Evolutionary conservation across 1,284 basidiomycete genomes (phyloP).

Genomic region (Fomitopsis schrenkii): DNA sequence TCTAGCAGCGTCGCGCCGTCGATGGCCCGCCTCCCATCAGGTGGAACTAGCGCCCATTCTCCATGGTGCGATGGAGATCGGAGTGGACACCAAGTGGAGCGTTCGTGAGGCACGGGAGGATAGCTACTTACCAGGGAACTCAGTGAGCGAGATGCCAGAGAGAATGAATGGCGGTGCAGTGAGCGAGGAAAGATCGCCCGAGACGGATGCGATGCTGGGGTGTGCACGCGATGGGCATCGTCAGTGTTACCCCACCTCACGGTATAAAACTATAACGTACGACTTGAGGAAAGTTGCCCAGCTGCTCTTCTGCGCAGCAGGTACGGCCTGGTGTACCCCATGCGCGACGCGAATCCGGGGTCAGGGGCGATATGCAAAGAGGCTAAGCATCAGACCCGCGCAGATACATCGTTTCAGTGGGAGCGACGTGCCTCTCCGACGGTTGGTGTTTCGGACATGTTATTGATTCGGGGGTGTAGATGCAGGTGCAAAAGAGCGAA

Average conservation of each 20-base stretch:
- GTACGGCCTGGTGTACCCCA: slow-evolving; percentile 52
- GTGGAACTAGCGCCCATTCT: not conserved
- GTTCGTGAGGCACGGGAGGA: not conserved
- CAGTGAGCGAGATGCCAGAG: slow-evolving; percentile 80
- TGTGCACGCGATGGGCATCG: not conserved
- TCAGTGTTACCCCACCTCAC: not conserved
- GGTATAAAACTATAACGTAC: slow-evolving; percentile 37
- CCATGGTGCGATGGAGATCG: not conserved
- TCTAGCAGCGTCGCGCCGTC: too few relatives aligned
- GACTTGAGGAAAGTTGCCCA: slow-evolving; percentile 83
- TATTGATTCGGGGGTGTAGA: not conserved
- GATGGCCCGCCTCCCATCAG: not conserved
- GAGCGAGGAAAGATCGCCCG: slow-evolving; percentile 90
- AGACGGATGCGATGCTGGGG: slow-evolving; percentile 72
- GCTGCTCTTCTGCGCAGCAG: slow-evolving; percentile 65
- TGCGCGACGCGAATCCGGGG: not conserved
- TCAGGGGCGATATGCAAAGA: not conserved
- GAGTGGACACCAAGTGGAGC: not conserved
- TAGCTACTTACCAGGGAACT: slow-evolving; percentile 72
- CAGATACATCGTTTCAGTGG: slow-evolving; percentile 1
- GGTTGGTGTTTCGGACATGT: slow-evolving; percentile 11
- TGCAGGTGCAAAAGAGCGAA: not conserved
- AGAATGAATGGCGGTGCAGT: slow-evolving; percentile 95
- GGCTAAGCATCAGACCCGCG: not conserved
- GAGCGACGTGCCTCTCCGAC: slow-evolving; percentile 12